A percentile compares a stretch with the other conserved stretches of the same genome.
These are phyloP conservation scores for Arachnopeziza araneosa DNA, from an alignment of 2,329 filamentous ascomycete genomes.

Conservation along the genomic window DNA sequence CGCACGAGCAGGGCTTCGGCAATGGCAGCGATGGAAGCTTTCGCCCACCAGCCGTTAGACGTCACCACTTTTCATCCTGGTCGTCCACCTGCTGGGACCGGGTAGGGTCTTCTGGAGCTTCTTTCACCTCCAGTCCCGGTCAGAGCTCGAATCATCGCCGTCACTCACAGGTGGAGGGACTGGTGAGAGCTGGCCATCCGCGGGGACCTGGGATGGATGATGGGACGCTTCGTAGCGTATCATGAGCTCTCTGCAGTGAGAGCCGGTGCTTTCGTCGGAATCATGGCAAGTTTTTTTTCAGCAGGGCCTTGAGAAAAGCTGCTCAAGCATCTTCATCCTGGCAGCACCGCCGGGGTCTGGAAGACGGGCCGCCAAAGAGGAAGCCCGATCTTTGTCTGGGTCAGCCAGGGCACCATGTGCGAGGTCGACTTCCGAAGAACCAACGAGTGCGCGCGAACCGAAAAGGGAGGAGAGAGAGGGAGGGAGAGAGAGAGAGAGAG, in stretches of 20 bases:
- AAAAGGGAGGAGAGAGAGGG: background rate
- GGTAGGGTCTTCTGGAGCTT: conserved; percentile 5
- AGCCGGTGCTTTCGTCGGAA: no score
- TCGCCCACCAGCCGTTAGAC: conserved; percentile 2
- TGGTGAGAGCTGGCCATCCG: no score
- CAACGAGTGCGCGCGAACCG: background rate
- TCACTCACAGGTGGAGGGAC: no score
- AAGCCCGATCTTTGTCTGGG: background rate
- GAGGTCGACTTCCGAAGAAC: background rate
- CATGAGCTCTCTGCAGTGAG: no score
- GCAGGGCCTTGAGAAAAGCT: background rate
- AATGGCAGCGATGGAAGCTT: background rate
- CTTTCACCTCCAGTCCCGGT: background rate
- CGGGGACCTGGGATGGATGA: no score
- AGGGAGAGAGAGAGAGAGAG: background rate
- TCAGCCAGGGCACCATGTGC: background rate
- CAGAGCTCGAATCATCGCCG: background rate
- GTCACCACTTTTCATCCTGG: conserved; percentile 8
- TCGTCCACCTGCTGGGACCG: conserved; percentile 9
- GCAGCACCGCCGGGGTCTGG: background rate
- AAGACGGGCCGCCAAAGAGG: background rate
- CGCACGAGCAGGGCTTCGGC: background rate
- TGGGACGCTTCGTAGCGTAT: no score
- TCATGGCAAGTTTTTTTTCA: no score
- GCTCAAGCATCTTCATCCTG: background rate